Base-by-base conservation (phyloP, 176 grass and related monocot species). In the Musa schizocarpa region DNA sequence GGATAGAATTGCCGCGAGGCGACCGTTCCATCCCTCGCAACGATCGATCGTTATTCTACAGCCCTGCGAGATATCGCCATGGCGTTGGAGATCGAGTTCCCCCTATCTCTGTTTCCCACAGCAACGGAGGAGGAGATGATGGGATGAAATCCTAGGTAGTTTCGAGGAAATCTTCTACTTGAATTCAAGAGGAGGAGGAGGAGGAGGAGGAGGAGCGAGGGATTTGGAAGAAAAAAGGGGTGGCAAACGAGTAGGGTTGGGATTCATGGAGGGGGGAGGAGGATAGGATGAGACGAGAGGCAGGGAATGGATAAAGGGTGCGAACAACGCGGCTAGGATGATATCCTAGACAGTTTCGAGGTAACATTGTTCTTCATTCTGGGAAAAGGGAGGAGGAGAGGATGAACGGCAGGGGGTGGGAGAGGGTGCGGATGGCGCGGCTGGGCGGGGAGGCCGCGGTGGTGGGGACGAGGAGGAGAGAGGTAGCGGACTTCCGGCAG, bases 391-490 rank as follows among this genome's bases (percentile, higher is more conserved):
- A 25, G 25, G 64, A 67, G 34, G 34, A 43, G 68, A 70, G 34
- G 68, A 70, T 70, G 68, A 11, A 70, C 68, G 17, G 68, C 34
- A 51, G 11, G 43, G 34, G 16, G 34, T 70, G 68, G 34, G 34
- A 50, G 13, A 70, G 68, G 43, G 68, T 70, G 1, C 43, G 43
- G 16, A 70, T 17, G 14, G 68, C 68, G 17, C 68, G 68, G 34
- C 68, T 77, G 19, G 61, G 75, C 13, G 34, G 34, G 34, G 34
- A 43, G 34, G 49, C 5, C 52, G 11, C 53, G 0, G 89, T 87
- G 48, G 89, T 85, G 22, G 93, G 86, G 81, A 63, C 77, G 64
- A 69, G 77, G 12, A 81, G 80, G 56, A 70, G 80, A 27, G 85
- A 66, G 20, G 21, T 65, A 11, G 63, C 51, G 50, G 72, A 74